A percentile compares a stretch with the other conserved stretches of the same genome.
These are phyloP conservation scores for Copromyces sp. DNA, from an alignment of 495 filamentous ascomycete genomes.

Conservation along the genomic window DNA sequence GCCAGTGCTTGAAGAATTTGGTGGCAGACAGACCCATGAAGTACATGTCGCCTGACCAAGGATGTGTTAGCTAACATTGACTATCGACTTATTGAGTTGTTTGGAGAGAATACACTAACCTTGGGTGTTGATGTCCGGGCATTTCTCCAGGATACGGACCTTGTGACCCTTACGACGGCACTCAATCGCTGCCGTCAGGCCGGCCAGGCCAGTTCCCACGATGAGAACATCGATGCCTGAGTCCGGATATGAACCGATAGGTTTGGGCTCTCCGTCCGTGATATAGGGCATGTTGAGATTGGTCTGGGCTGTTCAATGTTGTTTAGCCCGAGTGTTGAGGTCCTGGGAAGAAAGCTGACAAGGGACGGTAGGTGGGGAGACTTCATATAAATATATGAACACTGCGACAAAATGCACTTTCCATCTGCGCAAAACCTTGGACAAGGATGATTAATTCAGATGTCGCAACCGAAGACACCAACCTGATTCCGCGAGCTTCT, in stretches of 20 bases:
- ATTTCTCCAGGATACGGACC: conserved; percentile 46
- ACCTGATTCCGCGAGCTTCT: too few species aligned
- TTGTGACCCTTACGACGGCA: conserved; percentile 53
- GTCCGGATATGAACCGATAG: conserved; percentile 30
- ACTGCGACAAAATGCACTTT: background rate
- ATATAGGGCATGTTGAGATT: conserved; percentile 21
- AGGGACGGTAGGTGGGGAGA: background rate
- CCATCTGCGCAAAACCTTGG: background rate
- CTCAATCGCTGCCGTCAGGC: conserved; percentile 55
- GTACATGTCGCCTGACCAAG: conserved; percentile 41
- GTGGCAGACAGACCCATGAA: conserved; percentile 42
- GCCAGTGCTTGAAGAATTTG: conserved; percentile 46
- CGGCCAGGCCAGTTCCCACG: conserved; percentile 54
- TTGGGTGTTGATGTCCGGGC: conserved; percentile 28
- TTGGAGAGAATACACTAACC: conserved; percentile 17
- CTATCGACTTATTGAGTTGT: background rate
- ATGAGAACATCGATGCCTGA: conserved; percentile 48
- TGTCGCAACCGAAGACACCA: background rate
- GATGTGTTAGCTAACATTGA: background rate
- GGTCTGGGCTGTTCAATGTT: background rate
- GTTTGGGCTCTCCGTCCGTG: conserved; percentile 16
- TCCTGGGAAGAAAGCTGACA: background rate
- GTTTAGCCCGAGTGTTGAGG: background rate
- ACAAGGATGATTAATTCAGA: background rate
- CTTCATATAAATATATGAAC: background rate